Evolutionary conservation across 73 alveolate species (phyloP).

Genomic region (Halteria grandinella): DNA sequence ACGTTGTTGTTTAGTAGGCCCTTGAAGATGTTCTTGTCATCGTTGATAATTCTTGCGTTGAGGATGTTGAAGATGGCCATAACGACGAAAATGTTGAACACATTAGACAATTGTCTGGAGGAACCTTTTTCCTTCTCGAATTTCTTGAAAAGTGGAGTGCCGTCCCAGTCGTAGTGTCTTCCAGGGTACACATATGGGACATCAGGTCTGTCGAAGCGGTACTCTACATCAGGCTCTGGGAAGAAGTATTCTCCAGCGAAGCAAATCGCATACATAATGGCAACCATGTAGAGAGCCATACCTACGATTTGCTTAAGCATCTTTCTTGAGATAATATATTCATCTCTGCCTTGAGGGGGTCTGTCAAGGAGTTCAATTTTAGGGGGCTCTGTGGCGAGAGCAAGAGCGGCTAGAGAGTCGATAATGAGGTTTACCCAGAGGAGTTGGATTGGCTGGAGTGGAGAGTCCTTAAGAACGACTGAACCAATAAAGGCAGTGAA

Average conservation of each 20-base stretch:
- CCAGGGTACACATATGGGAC: conserved; percentile 86
- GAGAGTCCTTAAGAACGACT: conserved; percentile 77
- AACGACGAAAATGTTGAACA: conserved; percentile 79
- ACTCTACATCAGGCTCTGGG: conserved; percentile 64
- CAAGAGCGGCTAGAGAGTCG: conserved; percentile 84
- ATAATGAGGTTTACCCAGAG: conserved; percentile 78
- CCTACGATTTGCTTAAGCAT: conserved; percentile 87
- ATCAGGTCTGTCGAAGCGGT: conserved; percentile 76
- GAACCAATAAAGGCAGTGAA: conserved; percentile 81
- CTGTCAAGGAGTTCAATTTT: conserved; percentile 67
- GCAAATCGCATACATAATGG: conserved; percentile 75
- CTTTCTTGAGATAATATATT: conserved; percentile 82
- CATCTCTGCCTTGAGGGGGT: conserved; percentile 75
- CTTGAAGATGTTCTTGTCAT: conserved; percentile 64
- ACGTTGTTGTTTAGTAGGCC: conserved; percentile 46
- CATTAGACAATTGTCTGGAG: conserved; percentile 72
- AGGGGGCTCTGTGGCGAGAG: conserved; percentile 84
- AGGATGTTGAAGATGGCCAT: conserved; percentile 77
- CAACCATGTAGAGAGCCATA: conserved; percentile 78
- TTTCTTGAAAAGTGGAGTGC: conserved; percentile 66
- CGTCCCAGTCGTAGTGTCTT: conserved; percentile 68
- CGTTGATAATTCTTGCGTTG: conserved; percentile 77
- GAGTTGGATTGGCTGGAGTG: conserved; percentile 80
- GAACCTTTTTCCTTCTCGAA: conserved; percentile 31
- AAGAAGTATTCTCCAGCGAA: conserved; percentile 69